Percentiles rank a stretch among this genome's conserved stretches.
These are phyloP conservation scores for Candida broadrunensis DNA, from an alignment of 805 yeast species.

Conservation along the genomic window DNA sequence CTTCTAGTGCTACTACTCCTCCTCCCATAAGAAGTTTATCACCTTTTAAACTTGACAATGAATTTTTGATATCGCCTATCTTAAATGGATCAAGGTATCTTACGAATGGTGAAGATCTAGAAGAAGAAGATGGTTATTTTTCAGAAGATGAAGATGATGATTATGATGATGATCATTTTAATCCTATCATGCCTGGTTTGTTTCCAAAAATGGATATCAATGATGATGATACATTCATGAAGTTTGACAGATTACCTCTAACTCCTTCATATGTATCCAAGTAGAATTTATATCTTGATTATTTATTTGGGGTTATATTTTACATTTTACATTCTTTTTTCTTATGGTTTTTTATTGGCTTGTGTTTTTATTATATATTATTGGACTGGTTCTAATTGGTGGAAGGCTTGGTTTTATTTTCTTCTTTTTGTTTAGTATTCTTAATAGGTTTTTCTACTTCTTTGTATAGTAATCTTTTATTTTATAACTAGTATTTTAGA, in stretches of 20 bases:
- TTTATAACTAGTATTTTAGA: too few relatives aligned
- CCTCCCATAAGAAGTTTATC: neutral
- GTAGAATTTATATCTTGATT: neutral
- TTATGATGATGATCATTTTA: constrained; percentile 5
- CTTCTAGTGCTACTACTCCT: neutral
- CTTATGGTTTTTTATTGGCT: too few relatives aligned
- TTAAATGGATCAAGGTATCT: neutral
- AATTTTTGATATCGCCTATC: neutral
- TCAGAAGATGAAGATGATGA: constrained; percentile 8
- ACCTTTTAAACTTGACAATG: neutral
- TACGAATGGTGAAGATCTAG: neutral
- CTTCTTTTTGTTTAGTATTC: too few relatives aligned
- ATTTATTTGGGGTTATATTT: too few relatives aligned
- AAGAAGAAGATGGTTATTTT: neutral
- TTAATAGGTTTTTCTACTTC: too few relatives aligned
- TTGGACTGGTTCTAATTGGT: too few relatives aligned
- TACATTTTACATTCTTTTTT: too few relatives aligned
- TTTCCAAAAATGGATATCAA: constrained; percentile 30
- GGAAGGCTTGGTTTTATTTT: too few relatives aligned
- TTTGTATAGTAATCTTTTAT: too few relatives aligned
- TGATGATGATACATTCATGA: constrained; percentile 22
- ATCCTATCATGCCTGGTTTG: constrained; percentile 34
- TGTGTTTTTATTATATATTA: too few relatives aligned
- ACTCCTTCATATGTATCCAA: constrained; percentile 23
- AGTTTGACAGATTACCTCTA: constrained; percentile 23